phyloP scores from a whole-genome alignment of 495 filamentous ascomycete species.

The Hyaloscypha variabilis region DNA sequence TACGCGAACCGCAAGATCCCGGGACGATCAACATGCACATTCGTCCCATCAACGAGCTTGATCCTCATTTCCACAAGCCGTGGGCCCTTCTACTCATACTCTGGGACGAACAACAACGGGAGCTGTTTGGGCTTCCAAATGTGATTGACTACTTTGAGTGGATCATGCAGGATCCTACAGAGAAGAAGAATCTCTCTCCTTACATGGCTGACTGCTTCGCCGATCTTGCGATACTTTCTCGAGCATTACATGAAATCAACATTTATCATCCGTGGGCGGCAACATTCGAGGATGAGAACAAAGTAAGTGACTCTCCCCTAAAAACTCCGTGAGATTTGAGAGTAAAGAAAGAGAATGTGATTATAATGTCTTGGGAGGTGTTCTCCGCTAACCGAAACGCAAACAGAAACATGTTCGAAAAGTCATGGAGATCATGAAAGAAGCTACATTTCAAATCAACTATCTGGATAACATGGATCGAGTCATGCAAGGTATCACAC shows the following conservation, averaged over 20 bases:
- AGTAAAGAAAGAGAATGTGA: too few species aligned
- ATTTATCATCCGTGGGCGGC: slow-evolving; percentile 41
- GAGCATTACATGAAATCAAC: slow-evolving; percentile 44
- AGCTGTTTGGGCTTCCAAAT: slow-evolving; percentile 33
- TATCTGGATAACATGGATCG: background rate
- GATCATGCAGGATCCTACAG: slow-evolving; percentile 40
- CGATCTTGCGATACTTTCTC: slow-evolving; percentile 44
- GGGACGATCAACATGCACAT: slow-evolving; percentile 6
- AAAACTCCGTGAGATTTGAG: too few species aligned
- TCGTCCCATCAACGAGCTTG: background rate
- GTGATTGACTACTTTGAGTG: slow-evolving; percentile 51
- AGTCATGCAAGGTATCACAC: background rate
- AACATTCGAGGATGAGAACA: background rate
- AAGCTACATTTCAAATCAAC: background rate
- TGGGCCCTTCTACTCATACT: background rate
- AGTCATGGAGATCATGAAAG: background rate
- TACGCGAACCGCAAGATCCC: background rate
- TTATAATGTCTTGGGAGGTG: too few species aligned
- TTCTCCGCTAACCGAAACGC: too few species aligned
- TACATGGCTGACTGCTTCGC: slow-evolving; percentile 39
- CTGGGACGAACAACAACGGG: slow-evolving; percentile 29
- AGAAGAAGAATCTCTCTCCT: slow-evolving; percentile 41
- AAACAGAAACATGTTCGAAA: too few species aligned
- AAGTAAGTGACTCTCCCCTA: background rate
- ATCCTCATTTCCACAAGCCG: slow-evolving; percentile 2